phyloP scores from a whole-genome alignment of 2,329 filamentous ascomycete genomes.

The Pseudomassariella vexata region DNA sequence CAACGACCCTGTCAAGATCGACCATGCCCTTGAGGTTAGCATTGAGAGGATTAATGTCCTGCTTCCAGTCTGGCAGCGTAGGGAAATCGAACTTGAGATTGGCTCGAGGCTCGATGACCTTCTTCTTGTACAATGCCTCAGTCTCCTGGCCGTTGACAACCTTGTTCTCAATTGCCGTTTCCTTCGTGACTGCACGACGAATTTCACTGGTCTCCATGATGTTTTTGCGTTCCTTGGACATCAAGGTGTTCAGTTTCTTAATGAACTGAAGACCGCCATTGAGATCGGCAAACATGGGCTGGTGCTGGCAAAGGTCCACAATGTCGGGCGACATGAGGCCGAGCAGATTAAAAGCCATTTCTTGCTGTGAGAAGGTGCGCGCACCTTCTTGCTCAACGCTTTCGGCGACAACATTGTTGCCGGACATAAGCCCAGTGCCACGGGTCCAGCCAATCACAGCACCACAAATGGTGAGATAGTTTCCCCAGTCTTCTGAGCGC shows the following conservation, averaged over 20 bases:
- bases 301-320: constrained; percentile 89
- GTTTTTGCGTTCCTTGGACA: constrained; percentile 89
- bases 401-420: constrained; percentile 95
- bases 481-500: constrained; percentile 95
- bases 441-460: constrained; percentile 99
- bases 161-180: constrained; percentile 95
- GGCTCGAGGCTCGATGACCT: constrained; percentile 85
- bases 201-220: constrained; percentile 94
- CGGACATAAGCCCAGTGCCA: constrained; percentile 95
- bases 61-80: constrained; percentile 81
- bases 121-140: constrained; percentile 91
- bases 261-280: constrained; percentile 98
- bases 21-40: constrained; percentile 93
- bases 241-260: constrained; percentile 87
- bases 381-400: constrained; percentile 95
- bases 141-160: constrained; percentile 91
- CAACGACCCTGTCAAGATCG: constrained; percentile 94
- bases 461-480: constrained; percentile 97
- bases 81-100: constrained; percentile 99
- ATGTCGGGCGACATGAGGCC: constrained; percentile 92
- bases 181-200: constrained; percentile 87
- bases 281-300: constrained; percentile 94
- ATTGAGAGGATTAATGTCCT: constrained; percentile 84
- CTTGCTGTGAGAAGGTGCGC: constrained; percentile 96
- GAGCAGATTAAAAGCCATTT: constrained; percentile 98